Conservation (phyloP, 225 moss, liverwort and hornwort species). For the Antitrichia curtipendula region DNA sequence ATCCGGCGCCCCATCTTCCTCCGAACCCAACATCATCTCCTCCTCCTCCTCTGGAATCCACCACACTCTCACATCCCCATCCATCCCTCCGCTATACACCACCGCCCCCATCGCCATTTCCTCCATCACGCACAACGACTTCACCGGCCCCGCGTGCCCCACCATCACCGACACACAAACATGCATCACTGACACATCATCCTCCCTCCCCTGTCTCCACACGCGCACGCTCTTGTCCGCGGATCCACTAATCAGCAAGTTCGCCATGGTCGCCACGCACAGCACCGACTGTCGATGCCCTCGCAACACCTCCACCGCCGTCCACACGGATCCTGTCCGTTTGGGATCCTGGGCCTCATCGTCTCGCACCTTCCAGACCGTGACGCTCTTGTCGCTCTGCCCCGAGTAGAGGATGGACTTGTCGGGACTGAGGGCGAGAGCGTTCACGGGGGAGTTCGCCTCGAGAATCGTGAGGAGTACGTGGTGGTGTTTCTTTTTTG, state of each 20-base stretch:
- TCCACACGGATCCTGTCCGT: background rate
- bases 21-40: background rate
- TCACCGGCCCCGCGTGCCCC: conserved; percentile 31
- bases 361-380: conserved; percentile 7
- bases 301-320: background rate
- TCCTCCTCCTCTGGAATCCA: conserved; percentile 19
- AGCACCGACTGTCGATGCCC: conserved; percentile 33
- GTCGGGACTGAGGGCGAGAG: conserved; percentile 27
- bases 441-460: conserved; percentile 29
- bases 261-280: background rate
- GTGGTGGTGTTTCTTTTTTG: background rate
- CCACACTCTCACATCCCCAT: conserved; percentile 34
- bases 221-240: conserved; percentile 38
- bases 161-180: background rate
- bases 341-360: background rate
- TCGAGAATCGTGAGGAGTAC: conserved; percentile 4
- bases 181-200: background rate
- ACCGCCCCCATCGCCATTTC: conserved; percentile 11
- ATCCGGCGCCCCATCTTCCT: background rate
- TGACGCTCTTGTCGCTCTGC: conserved; percentile 20
- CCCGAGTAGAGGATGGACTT: conserved; percentile 24
- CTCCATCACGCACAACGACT: conserved; percentile 5
- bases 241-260: conserved; percentile 30
- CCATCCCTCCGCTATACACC: conserved; percentile 41
- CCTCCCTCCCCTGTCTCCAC: conserved; percentile 6